Base-by-base conservation (phyloP, 129 eudicot species). In the Heracleum sosnowskyi region DNA sequence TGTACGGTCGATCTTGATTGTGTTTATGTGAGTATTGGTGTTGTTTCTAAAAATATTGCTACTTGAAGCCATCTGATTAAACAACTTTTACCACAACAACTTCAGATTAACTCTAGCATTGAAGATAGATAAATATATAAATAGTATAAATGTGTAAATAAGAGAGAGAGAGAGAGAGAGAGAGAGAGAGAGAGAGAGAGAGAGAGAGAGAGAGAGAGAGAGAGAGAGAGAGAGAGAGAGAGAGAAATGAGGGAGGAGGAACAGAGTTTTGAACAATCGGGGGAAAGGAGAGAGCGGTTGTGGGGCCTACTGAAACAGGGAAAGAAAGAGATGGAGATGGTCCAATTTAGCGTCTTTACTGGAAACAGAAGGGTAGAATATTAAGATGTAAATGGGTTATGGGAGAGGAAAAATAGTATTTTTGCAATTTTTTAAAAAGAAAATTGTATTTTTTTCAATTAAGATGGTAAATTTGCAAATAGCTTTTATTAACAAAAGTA, bases 31-130 rank as follows among this genome's bases (percentile, higher is more conserved):
- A 37, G 49, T 78, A 78, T 49, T 76, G 74, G 86, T 91, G 49
- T 92, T 92, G 71, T 92, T 92, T 74, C 93, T 83, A 64, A 76
- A 37, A 91, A 85, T 90, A 89, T 88, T 6, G 64, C 55, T 77
- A 13, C 77, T n/a, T 4, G 76, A 72, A 41, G 76, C 76, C 77
- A 74, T 42, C 55, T 73, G 24, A 73, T 15, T 12, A 72, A 15
- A 41, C 76, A n/a, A 5, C 20, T 36, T 18, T 2, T 18, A 29
- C 79, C 63, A 45, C 74, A 20, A n/a, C n/a, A n/a, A n/a, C n/a
- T n/a, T n/a, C n/a, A 36, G 68, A 68, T 40, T 78, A 2, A 16
- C 53, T 39, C 49, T 29, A 35, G 24, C 73, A 62, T 16, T 55
- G 35, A 77, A 74, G 24, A 8, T 57, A 34, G 7, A 51, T 20